These are phyloP conservation scores for Pleurotus eryngii DNA, from an alignment of 768 basidiomycete species.

Conservation along the genomic window DNA sequence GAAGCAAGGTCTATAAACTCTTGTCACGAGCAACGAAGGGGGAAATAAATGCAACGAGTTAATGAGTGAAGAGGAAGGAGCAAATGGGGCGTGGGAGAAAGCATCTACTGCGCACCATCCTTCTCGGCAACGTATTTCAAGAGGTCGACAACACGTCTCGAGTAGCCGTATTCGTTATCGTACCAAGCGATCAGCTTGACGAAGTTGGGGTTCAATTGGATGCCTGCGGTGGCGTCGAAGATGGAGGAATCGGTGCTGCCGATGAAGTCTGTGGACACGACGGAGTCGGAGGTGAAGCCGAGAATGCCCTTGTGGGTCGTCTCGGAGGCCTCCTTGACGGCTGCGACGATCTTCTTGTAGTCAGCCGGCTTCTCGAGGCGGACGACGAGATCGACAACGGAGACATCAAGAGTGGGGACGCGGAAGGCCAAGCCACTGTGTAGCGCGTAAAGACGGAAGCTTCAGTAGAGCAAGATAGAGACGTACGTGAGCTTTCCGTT, in stretches of 20 bases:
- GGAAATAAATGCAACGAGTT: background rate
- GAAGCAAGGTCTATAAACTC: conserved; percentile 2
- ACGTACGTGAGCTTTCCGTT: conserved; percentile 97
- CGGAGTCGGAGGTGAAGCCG: conserved; percentile 89
- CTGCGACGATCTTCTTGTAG: conserved; percentile 90
- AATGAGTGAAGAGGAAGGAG: background rate
- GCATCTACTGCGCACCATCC: conserved; percentile 39
- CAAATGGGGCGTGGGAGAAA: background rate
- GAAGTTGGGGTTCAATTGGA: conserved; percentile 87
- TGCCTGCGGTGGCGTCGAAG: conserved; percentile 94
- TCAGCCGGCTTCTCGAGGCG: conserved; percentile 81
- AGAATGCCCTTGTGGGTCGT: conserved; percentile 70
- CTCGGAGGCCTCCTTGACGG: conserved; percentile 75
- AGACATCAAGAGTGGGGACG: conserved; percentile 94
- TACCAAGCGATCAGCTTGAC: conserved; percentile 98
- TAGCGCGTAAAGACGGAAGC: background rate
- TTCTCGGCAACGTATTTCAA: conserved; percentile 75
- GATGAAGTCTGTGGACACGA: conserved; percentile 94
- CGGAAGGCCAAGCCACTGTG: conserved; percentile 91
- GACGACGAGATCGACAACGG: conserved; percentile 95
- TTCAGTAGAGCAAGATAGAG: background rate
- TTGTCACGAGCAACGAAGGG: background rate
- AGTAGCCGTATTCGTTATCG: conserved; percentile 96
- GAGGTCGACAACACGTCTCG: conserved; percentile 87
- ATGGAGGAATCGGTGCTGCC: conserved; percentile 78